A percentile compares a stretch with the other conserved stretches of the same genome.
phyloP scores from a whole-genome alignment of 495 filamentous ascomycete species.

The Penicillium angulare region DNA sequence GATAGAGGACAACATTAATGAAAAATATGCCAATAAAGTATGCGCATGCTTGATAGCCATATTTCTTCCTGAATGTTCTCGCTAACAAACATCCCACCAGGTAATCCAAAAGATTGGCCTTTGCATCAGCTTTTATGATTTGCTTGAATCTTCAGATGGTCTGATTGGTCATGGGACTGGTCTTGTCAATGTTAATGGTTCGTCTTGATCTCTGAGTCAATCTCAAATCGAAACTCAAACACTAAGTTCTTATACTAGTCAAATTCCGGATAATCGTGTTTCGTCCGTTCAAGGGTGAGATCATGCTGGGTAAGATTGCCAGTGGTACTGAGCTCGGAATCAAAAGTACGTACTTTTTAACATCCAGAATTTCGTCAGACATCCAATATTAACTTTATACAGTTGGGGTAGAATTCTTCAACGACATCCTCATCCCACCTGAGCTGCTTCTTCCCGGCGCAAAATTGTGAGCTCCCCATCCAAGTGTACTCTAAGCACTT shows the following conservation, averaged over 20 bases:
- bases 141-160: constrained; percentile 84
- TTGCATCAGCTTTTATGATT: constrained; percentile 86
- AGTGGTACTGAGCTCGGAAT: constrained; percentile 71
- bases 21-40: constrained; percentile 93
- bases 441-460: constrained; percentile 67
- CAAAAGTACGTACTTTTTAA: constrained; percentile 51
- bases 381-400: constrained; percentile 2
- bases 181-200: constrained; percentile 88
- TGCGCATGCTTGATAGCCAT: constrained; percentile 6
- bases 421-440: constrained; percentile 78
- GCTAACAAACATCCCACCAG: constrained; percentile 30
- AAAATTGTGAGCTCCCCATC: constrained; percentile 72
- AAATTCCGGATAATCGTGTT: constrained; percentile 94
- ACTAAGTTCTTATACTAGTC: constrained; percentile 50
- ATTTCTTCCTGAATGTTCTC: background rate
- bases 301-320: constrained; percentile 76
- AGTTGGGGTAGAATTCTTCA: constrained; percentile 88
- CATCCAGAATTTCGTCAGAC: background rate
- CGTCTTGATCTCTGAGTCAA: background rate
- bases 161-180: constrained; percentile 88
- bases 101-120: constrained; percentile 80
- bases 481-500: no score
- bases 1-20: constrained; percentile 91
- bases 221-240: background rate
- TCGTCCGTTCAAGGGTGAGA: constrained; percentile 89